Evolutionary conservation across 2,329 filamentous ascomycete genomes (phyloP).

Genomic region (Alternaria sp.): DNA sequence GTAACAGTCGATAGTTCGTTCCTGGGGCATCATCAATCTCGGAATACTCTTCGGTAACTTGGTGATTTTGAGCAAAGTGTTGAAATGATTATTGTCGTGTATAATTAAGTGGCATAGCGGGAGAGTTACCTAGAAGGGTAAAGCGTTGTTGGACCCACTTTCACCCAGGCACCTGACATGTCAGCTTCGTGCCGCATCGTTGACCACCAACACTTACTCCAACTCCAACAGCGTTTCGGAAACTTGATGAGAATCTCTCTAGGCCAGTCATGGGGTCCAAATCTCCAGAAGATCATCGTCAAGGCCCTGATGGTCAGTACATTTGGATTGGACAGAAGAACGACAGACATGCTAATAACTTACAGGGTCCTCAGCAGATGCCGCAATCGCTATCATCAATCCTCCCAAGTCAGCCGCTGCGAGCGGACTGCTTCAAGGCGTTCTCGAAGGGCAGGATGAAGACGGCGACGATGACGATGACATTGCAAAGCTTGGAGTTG

Average conservation of each 20-base stretch:
- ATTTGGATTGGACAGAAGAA: neutral
- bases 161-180: neutral
- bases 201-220: neutral
- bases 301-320: slow-evolving; percentile 44
- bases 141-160: neutral
- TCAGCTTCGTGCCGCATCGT: neutral
- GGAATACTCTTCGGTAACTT: neutral
- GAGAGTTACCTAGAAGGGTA: neutral
- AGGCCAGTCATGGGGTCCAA: slow-evolving; percentile 49
- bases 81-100: neutral
- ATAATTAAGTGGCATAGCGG: neutral
- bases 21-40: neutral
- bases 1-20: neutral
- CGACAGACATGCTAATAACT: slow-evolving; percentile 27
- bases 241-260: slow-evolving; percentile 5
- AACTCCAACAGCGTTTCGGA: slow-evolving; percentile 2
- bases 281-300: slow-evolving; percentile 50
- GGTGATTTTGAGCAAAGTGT: neutral
- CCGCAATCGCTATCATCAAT: slow-evolving; percentile 41
- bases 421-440: slow-evolving; percentile 47
- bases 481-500: slow-evolving; percentile 49
- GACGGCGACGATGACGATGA: slow-evolving; percentile 61
- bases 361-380: slow-evolving; percentile 38
- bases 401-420: slow-evolving; percentile 48
- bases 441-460: slow-evolving; percentile 57